Evolutionary conservation across 805 yeast genomes (phyloP), one percentile per base, ranked within the genome.

Genomic region (Wickerhamiella azyma): DNA sequence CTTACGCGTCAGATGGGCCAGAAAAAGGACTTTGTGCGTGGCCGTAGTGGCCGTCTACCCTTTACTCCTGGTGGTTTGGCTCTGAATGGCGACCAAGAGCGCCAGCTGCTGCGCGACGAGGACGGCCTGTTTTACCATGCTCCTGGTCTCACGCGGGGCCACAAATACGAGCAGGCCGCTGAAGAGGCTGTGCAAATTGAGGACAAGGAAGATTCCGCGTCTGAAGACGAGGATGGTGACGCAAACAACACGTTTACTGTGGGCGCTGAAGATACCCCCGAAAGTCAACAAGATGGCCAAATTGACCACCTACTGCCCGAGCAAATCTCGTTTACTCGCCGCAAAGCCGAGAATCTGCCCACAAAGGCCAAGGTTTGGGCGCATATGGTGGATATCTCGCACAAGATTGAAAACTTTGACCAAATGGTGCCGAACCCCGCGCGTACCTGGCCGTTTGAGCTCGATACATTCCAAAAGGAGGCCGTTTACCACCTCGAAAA

Each of bases 401-500:
- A 85, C 57, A 75, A 74, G 49, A 75, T 92, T 47, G 83, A 80
- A 19, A 86, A 92, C 60, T 92, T 92, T 59, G 70, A 75, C 16
- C 95, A 88, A 55, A 67, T 92, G 43, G 85, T 92, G 5, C 97
- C 98, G 0, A 78, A 83, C 50, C 89, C 89, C 69, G 98, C 98
- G 0, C 69, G 95, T 44, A 76, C 72, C 37, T 92, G 94, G 92
- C 96, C 98, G 0, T 92, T 92, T 58, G 89, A 86, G 60, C 69
- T 92, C 40, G 99, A 92, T 65, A 79, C 82, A 29, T 92, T 92
- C 65, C 99, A 92, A 61, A 86, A 92, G 59, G 97, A 92, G 64
- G 98, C 99, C 0, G 82, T 92, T 0, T 92, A 83, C 59, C 97
- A 88, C 63, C 68, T 92, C 50, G 99, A 92, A 59, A 95, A 86